Evolutionary conservation across 768 basidiomycete species (phyloP), one percentile per base, ranked within the genome.

Genomic region (Kwoniella dejecticola): DNA sequence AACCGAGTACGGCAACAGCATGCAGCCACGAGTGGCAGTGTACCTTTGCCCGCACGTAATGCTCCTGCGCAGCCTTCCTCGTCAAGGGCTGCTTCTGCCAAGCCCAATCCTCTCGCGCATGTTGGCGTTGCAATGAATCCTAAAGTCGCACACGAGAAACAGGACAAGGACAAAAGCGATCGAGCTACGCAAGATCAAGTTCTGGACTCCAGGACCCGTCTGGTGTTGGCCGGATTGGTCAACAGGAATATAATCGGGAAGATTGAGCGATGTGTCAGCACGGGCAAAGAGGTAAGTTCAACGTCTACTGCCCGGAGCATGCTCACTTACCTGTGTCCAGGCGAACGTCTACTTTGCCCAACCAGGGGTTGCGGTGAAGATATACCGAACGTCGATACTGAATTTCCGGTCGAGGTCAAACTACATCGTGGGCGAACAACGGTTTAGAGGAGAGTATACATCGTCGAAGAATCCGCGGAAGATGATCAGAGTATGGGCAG

Each of bases 401-500:
- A 83, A 92, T 8, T 99, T 99, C 83, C 95, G 97, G 79, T 91
- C 97, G 67, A 86, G 96, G n/a, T 91, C 94, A 71, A 88, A 89
- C 60, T 99, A 99, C 78, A 93, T 98, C 40, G 87, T 89, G 0
- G 96, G 96, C 52, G 95, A 98, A 78, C 87, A 89, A 77, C 87
- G 96, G n/a, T 98, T 98, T 81, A 84, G 91, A 48, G 85, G 88
- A 57, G 94, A 94, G 24, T 80, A 81, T 59, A 81, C 82, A 74
- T 87, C 88, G 7, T 76, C 76, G 59, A 87, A 84, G 63, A 99
- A 98, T 75, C 95, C 96, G 15, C 86, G 96, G 26, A 99, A 99
- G 81, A 98, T 99, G 95, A 94, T 99, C 19, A 85, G 92, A 15
- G 79, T 98, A 2, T 99, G 96, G 96, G 96, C 96, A 1, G 96